Percentiles rank a stretch among this genome's conserved stretches.
Conservation (phyloP, 192 early-diverging fungal species). For the Phycomyces blakesleeanus region DNA sequence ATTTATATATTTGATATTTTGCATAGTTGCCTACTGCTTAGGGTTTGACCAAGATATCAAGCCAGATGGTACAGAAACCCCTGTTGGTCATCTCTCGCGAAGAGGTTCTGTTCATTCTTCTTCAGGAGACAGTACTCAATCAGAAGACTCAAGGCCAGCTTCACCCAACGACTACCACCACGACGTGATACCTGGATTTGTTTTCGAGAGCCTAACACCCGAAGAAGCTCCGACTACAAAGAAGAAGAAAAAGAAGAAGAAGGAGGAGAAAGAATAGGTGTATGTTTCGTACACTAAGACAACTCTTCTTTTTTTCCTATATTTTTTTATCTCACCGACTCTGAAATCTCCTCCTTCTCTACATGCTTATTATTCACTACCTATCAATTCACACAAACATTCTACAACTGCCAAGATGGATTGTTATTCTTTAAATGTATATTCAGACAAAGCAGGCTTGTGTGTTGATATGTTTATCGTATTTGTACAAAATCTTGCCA, state of each 20-base stretch:
- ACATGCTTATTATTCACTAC: too few species aligned
- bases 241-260: background rate
- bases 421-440: too few species aligned
- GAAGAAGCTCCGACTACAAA: background rate
- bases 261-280: background rate
- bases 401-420: too few species aligned
- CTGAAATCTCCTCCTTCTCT: too few species aligned
- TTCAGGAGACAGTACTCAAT: background rate
- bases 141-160: background rate
- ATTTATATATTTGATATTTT: too few species aligned
- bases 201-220: slow-evolving; percentile 24
- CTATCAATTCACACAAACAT: too few species aligned
- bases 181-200: background rate
- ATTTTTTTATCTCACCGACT: too few species aligned
- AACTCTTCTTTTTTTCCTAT: too few species aligned
- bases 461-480: too few species aligned
- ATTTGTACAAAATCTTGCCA: too few species aligned
- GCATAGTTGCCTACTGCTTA: slow-evolving; percentile 30
- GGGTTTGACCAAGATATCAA: slow-evolving; percentile 26
- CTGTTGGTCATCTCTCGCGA: slow-evolving; percentile 15
- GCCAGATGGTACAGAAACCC: slow-evolving; percentile 20
- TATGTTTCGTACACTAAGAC: background rate
- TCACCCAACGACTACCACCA: background rate
- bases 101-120: slow-evolving; percentile 13
- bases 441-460: too few species aligned